phyloP scores from a whole-genome alignment of 2,329 filamentous ascomycete species.

The Thermothelomyces thermophilus region DNA sequence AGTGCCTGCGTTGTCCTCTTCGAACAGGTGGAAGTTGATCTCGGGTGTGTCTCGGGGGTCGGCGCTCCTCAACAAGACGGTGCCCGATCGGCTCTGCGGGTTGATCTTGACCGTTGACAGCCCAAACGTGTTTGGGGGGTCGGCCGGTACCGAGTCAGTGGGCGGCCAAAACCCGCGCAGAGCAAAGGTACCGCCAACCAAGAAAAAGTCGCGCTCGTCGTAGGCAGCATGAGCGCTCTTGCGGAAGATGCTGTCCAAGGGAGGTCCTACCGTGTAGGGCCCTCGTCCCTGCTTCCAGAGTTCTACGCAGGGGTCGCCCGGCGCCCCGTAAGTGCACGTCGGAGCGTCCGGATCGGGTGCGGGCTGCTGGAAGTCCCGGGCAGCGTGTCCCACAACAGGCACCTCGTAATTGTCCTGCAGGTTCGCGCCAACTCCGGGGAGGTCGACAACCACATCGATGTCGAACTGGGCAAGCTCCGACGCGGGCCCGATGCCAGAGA shows the following conservation, averaged over 20 bases:
- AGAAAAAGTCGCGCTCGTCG: constrained; percentile 41
- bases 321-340: constrained; percentile 30
- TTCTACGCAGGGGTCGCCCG: constrained; percentile 33
- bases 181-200: constrained; percentile 32
- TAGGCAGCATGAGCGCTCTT: constrained; percentile 23
- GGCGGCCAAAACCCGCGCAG: constrained; percentile 21
- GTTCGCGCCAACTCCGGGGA: constrained; percentile 46
- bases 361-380: constrained; percentile 7
- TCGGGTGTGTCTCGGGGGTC: constrained; percentile 56
- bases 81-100: constrained; percentile 53
- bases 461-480: constrained; percentile 37
- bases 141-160: neutral
- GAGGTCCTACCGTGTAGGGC: constrained; percentile 27
- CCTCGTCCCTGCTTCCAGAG: constrained; percentile 29
- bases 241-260: constrained; percentile 47
- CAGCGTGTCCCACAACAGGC: constrained; percentile 29
- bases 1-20: constrained; percentile 6
- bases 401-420: constrained; percentile 41
- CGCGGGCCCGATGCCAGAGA: constrained; percentile 43
- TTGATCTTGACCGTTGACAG: constrained; percentile 33
- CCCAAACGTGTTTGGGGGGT: constrained; percentile 30
- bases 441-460: constrained; percentile 40
- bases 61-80: constrained; percentile 51
- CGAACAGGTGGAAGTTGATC: constrained; percentile 44
- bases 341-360: constrained; percentile 25